Conservation (phyloP, 441 rosid species). For the Rhodomyrtus psidioides region DNA sequence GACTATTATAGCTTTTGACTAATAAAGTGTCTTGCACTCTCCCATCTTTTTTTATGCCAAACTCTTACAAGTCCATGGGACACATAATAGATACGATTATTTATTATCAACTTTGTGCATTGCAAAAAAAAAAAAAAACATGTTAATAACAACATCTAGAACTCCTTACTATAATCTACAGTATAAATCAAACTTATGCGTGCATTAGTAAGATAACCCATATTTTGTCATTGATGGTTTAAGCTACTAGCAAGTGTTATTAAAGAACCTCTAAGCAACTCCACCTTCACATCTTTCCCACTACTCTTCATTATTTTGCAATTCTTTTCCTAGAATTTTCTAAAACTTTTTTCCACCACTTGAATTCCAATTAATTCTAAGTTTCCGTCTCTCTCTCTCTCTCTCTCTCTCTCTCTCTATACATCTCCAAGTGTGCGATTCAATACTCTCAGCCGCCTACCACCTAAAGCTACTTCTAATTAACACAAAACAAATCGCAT, state of each 20-base stretch:
- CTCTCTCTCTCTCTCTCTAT: background rate
- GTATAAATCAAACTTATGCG: background rate
- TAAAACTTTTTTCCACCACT: background rate
- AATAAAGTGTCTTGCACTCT: no score
- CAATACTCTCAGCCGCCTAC: background rate
- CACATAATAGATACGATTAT: background rate
- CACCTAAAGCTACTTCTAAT: background rate
- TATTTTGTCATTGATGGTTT: background rate
- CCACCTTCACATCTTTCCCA: background rate
- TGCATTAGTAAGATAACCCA: background rate
- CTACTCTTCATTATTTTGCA: background rate
- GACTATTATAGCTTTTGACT: no score
- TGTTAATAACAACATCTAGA: background rate
- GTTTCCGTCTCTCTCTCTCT: no score
- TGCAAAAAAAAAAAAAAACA: background rate
- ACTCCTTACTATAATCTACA: background rate
- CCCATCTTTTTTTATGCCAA: no score
- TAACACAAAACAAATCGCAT: background rate
- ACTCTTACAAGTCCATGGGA: background rate
- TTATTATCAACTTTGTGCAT: background rate
- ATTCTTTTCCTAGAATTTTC: background rate
- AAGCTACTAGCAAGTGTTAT: background rate
- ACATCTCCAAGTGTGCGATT: background rate
- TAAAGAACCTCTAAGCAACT: background rate
- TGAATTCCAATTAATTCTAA: background rate